Conservation (phyloP, 345 rosid species). For the Corchorus olitorius region DNA sequence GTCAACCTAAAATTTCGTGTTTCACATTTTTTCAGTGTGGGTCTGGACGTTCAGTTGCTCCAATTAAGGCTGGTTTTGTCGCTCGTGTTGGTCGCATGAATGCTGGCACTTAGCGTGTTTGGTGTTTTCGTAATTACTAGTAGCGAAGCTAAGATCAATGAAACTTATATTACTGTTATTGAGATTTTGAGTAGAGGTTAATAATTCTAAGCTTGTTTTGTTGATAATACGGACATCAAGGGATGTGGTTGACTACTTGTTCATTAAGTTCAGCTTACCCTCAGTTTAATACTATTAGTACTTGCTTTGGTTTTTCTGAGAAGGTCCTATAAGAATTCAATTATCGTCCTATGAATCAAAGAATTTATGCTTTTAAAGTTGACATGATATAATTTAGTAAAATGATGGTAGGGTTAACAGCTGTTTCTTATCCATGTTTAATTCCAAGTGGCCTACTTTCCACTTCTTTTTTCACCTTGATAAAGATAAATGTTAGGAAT, state of each 20-base stretch:
- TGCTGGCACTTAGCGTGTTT: constrained; percentile 17
- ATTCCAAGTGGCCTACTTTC: too few species aligned
- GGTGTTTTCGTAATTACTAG: too few species aligned
- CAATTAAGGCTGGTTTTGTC: constrained; percentile 91
- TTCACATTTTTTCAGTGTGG: constrained; percentile 67
- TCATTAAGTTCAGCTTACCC: not conserved
- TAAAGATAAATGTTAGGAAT: too few species aligned
- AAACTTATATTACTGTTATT: not conserved
- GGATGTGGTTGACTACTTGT: not conserved
- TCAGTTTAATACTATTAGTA: not conserved
- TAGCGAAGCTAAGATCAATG: too few species aligned
- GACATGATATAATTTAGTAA: too few species aligned
- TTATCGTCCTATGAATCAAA: too few species aligned
- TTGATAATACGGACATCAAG: not conserved
- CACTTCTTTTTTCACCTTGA: too few species aligned
- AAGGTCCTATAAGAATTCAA: too few species aligned
- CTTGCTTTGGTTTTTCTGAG: not conserved
- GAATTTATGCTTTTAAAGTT: too few species aligned
- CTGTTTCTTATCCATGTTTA: too few species aligned
- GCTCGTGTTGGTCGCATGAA: constrained; percentile 89
- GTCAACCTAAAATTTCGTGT: not conserved
- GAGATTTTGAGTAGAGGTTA: constrained; percentile 7
- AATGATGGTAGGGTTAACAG: too few species aligned
- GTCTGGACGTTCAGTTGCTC: constrained; percentile 94
- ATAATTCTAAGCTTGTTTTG: not conserved